Evolutionary conservation across 805 yeast species (phyloP), one percentile per base, ranked within the genome.

Genomic region (Kockiozyma suomiensis): DNA sequence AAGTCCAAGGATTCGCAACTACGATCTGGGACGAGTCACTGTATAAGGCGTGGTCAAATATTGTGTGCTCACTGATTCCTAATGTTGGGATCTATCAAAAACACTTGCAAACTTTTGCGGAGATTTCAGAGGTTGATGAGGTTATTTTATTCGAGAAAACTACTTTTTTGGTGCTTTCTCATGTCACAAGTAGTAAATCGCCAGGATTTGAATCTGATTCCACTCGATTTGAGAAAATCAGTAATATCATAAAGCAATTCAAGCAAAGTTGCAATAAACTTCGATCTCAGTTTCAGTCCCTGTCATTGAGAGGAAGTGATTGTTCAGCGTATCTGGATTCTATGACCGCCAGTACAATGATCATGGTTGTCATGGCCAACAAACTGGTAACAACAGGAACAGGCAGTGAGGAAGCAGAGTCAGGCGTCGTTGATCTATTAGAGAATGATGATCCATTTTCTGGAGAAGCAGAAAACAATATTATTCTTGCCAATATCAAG

Each of bases 1-100:
- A 61, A 21, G 57, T 62, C 13, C 78, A 83, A 15, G 97, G 97
- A 1, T 93, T 91, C 71, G 93, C 97, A 4, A 94, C 98, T 0
- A 89, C 97, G 1, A 93, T 93, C 58, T 93, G 98, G 98, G 97
- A 93, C 75, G 98, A 93, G 73, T 85, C 93, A 70, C 78, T 93
- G 59, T 94, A 93, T 73, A 92, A 88, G 73, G 99, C 99, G 1
- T 94, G 99, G 99, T 89, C 97, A 1, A 88, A 86, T 51, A 93
- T 94, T 61, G 97, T 94, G 37, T 92, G 98, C 70, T 88, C 97
- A 1, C 79, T 94, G 66, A 93, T 94, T 58, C 97, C 99, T 13
- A 93, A 94, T 70, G 92, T 93, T 82, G 80, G 83, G 40, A 75
- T 85, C 15, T 88, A 90, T 70, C 93, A 93, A 73, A 82, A 82